Base-by-base conservation (phyloP, 1,284 basidiomycete genomes). In the Ceratobasidium sp. region DNA sequence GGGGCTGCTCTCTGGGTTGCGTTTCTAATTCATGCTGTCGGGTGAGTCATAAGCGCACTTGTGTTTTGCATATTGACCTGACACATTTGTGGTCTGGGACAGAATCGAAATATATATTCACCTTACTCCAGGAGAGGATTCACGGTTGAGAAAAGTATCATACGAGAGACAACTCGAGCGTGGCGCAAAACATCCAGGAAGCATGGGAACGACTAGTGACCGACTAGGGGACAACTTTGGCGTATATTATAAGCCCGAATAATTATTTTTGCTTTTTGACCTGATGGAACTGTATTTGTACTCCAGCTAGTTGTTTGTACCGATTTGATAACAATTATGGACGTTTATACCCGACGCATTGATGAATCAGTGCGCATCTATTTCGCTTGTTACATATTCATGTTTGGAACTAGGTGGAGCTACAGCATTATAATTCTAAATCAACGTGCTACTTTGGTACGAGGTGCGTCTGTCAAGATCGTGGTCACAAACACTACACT, bases 201-300 rank as follows among this genome's bases (percentile, higher is more conserved):
- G 77, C 44, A 67, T 66, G 55, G 77, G 77, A 2, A 78, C 71
- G 2, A 73, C 61, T 0, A 51, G 23, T 26, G 77, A 78, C 40
- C 56, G 61, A 1, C 71, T 71, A 2, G 77, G 77, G 5, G 77
- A 78, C 49, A 75, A 75, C 56, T 75, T 75, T 75, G 72, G 72
- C 1, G 72, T 75, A 1, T 0, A 5, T 20, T 75, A 75, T 28
- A 42, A 56, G n/a, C 72, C 72, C 33, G 33, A 75, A 26, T 75
- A 26, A 66, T 46, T 49, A 2, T 2, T n/a, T 40, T 55, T 46
- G 13, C 44, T 13, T 6, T 46, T 46, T 46, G 44, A 46, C 7
- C 7, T 46, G 6, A 13, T 46, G 6, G n/a, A 46, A 46, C 44
- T 46, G 44, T 46, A 46, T 13, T 46, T 46, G 13, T 46, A 46